Percentiles rank a stretch among this genome's conserved stretches.
phyloP scores from a whole-genome alignment of 2,329 filamentous ascomycete genomes.

The Fonsecaea multimorphosa region DNA sequence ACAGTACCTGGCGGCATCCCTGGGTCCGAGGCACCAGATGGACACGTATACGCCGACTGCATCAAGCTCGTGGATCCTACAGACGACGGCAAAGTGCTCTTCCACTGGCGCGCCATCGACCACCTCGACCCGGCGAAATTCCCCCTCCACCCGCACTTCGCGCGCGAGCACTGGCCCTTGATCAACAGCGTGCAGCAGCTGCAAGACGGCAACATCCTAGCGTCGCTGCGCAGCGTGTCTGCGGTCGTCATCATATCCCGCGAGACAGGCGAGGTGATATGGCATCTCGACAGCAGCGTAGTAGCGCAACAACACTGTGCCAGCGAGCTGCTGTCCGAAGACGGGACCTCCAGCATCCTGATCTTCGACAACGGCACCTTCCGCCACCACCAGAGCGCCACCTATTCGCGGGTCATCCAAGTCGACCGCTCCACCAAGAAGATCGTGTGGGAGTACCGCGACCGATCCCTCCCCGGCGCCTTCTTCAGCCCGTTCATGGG shows the following conservation, averaged over 20 bases:
- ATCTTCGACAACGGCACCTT: constrained; percentile 57
- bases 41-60: constrained; percentile 50
- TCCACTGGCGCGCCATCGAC: constrained; percentile 54
- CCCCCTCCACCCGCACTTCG: constrained; percentile 50
- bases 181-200: constrained; percentile 53
- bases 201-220: constrained; percentile 50
- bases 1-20: constrained; percentile 52
- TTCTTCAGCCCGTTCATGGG: constrained; percentile 59
- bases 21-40: constrained; percentile 45
- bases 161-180: constrained; percentile 53
- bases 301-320: constrained; percentile 56
- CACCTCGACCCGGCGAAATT: constrained; percentile 49
- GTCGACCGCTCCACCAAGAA: constrained; percentile 48
- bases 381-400: constrained; percentile 48
- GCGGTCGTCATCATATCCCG: constrained; percentile 53
- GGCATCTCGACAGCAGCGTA: constrained; percentile 50
- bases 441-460: constrained; percentile 54
- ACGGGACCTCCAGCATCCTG: constrained; percentile 53
- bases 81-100: constrained; percentile 47
- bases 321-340: constrained; percentile 48
- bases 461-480: constrained; percentile 46
- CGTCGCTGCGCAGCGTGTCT: constrained; percentile 52
- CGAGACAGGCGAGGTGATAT: constrained; percentile 50
- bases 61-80: constrained; percentile 52
- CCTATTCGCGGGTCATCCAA: constrained; percentile 53